A percentile compares a stretch with the other conserved stretches of the same genome.
These are phyloP conservation scores for Cadophora malorum DNA, from an alignment of 2,329 filamentous ascomycete genomes.

Conservation along the genomic window DNA sequence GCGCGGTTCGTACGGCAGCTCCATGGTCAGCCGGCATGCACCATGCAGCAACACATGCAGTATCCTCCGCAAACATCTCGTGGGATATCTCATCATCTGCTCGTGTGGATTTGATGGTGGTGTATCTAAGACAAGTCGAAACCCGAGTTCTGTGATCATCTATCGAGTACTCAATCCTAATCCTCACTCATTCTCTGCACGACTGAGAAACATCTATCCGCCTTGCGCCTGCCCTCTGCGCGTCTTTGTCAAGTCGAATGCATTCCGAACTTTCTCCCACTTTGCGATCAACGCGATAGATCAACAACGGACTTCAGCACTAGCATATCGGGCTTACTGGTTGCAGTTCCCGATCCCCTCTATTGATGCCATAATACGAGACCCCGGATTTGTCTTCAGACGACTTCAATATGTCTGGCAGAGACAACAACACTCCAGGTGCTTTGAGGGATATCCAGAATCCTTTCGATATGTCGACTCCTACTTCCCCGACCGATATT, in stretches of 20 bases:
- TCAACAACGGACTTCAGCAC: slow-evolving; percentile 12
- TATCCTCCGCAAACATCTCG: slow-evolving; percentile 9
- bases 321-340: neutral
- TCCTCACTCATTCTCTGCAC: neutral
- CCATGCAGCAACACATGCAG: slow-evolving; percentile 5
- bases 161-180: neutral
- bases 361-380: slow-evolving; percentile 11
- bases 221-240: neutral
- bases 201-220: neutral
- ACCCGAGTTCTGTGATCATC: neutral
- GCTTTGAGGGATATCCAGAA: slow-evolving; percentile 32
- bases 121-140: neutral
- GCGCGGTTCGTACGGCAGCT: slow-evolving; percentile 11
- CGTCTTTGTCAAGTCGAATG: slow-evolving; percentile 22
- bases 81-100: neutral
- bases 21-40: slow-evolving; percentile 13
- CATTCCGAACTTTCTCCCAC: slow-evolving; percentile 19
- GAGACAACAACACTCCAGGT: slow-evolving; percentile 12
- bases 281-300: slow-evolving; percentile 20
- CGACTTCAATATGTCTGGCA: slow-evolving; percentile 15
- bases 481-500: slow-evolving; percentile 58
- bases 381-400: slow-evolving; percentile 7
- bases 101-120: neutral
- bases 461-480: slow-evolving; percentile 39
- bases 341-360: slow-evolving; percentile 4